Percentiles rank a stretch among this genome's conserved stretches.
These are phyloP conservation scores for Zygosaccharomyces bisporus DNA, from an alignment of 805 yeast species.

Conservation along the genomic window DNA sequence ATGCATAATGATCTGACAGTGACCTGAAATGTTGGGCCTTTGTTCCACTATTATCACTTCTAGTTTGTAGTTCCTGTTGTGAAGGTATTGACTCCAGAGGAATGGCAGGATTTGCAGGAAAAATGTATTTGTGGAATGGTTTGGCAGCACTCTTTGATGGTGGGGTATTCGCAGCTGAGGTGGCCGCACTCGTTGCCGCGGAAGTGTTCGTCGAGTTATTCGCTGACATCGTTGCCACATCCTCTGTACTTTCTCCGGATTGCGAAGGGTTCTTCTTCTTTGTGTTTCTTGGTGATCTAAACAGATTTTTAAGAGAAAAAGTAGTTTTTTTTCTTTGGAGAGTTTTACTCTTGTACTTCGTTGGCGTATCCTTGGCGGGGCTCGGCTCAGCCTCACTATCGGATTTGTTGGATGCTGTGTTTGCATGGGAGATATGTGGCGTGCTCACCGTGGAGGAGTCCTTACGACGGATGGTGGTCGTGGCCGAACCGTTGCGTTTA, in stretches of 20 bases:
- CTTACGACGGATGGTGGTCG: not conserved
- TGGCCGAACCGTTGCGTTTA: conserved; percentile 2
- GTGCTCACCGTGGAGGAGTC: conserved; percentile 4
- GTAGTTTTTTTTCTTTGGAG: conserved; percentile 31
- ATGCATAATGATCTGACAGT: conserved; percentile 12
- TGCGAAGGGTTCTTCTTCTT: conserved; percentile 5
- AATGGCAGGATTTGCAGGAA: conserved; percentile 22
- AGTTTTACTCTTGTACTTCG: not conserved
- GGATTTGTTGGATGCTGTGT: not conserved
- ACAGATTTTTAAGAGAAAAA: conserved; percentile 31
- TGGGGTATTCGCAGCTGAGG: conserved; percentile 15
- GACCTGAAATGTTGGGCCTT: conserved; percentile 17
- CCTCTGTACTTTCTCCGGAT: conserved; percentile 8
- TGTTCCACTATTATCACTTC: not conserved
- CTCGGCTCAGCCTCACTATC: not conserved
- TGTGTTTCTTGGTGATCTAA: conserved; percentile 30
- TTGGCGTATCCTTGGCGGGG: conserved; percentile 2
- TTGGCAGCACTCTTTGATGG: not conserved
- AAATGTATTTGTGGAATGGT: conserved; percentile 14
- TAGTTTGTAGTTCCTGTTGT: not conserved
- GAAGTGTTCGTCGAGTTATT: not conserved
- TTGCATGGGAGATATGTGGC: not conserved
- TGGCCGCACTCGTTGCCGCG: not conserved
- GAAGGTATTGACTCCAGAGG: conserved; percentile 15
- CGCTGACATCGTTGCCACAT: conserved; percentile 1